Conservation (phyloP, 371 early-diverging fungal species). For the Fennellomyces sp. region DNA sequence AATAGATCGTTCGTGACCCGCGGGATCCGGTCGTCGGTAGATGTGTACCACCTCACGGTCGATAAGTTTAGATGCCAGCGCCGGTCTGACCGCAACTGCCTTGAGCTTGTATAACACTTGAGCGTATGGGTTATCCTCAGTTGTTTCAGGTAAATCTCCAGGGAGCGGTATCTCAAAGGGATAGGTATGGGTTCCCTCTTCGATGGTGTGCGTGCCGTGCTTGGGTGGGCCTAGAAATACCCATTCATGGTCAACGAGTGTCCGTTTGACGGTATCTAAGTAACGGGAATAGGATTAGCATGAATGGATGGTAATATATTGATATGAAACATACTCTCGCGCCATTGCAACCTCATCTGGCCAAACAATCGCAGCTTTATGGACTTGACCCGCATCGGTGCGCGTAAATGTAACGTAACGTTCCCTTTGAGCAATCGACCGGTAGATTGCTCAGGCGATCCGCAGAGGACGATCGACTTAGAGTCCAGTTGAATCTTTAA, state of each 20-base stretch:
- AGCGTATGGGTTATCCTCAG: conserved; percentile 34
- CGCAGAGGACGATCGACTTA: neutral
- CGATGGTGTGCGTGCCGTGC: neutral
- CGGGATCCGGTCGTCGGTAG: conserved; percentile 5
- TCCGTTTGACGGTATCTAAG: neutral
- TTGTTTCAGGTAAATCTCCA: conserved; percentile 39
- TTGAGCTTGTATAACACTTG: conserved; percentile 42
- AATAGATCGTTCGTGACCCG: conserved; percentile 1
- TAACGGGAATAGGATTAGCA: neutral
- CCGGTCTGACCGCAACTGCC: conserved; percentile 35
- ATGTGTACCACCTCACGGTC: conserved; percentile 9
- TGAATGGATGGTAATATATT: neutral
- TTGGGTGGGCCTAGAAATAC: neutral
- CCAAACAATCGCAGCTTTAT: conserved; percentile 29
- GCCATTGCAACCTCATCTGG: conserved; percentile 33
- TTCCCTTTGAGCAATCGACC: neutral
- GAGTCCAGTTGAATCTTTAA: neutral
- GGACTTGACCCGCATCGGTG: conserved; percentile 25
- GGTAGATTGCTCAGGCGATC: neutral
- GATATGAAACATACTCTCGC: conserved; percentile 24
- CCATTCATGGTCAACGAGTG: neutral
- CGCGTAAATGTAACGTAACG: neutral
- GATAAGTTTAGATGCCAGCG: conserved; percentile 28
- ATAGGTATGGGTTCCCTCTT: conserved; percentile 25
- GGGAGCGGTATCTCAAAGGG: conserved; percentile 44